These are phyloP conservation scores for Penicillium sp. DNA, from an alignment of 2,329 filamentous ascomycete genomes.

Conservation along the genomic window DNA sequence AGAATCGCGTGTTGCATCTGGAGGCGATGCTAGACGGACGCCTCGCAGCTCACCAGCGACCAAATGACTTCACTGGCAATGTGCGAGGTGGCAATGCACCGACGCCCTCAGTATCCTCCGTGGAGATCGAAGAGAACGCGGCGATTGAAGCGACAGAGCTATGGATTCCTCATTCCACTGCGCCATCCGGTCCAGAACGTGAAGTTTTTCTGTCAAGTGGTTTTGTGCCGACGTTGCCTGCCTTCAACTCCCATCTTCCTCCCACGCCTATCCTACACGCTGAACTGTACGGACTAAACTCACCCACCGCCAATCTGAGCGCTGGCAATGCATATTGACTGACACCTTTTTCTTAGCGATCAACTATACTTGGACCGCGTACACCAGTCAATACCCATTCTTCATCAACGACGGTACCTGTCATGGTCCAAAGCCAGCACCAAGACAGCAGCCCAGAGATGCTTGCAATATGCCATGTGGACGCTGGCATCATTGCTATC, in stretches of 20 bases:
- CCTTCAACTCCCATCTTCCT: too few species aligned
- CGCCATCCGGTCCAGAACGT: not conserved
- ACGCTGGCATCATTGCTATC: conserved; percentile 39
- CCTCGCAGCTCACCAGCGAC: not conserved
- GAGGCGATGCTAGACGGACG: conserved; percentile 1
- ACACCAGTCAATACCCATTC: conserved; percentile 20
- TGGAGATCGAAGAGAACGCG: too few species aligned
- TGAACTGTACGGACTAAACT: conserved; percentile 19
- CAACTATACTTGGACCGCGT: conserved; percentile 27
- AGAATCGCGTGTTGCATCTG: conserved; percentile 6
- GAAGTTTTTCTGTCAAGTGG: not conserved
- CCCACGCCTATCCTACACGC: conserved; percentile 1
- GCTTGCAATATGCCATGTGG: conserved; percentile 25
- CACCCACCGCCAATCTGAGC: too few species aligned
- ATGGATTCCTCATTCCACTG: too few species aligned
- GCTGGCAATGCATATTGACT: too few species aligned
- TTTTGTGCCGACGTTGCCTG: too few species aligned
- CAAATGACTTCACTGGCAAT: not conserved
- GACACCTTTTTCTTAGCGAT: conserved; percentile 12
- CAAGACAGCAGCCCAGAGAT: conserved; percentile 6
- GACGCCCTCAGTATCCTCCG: too few species aligned
- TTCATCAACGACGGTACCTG: conserved; percentile 20
- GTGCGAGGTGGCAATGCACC: too few species aligned
- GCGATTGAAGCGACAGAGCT: too few species aligned
- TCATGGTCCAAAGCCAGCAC: conserved; percentile 13